A percentile compares a stretch with the other conserved stretches of the same genome.
Conservation (phyloP, 2,329 filamentous ascomycete species). For the Byssochlamys sp. region DNA sequence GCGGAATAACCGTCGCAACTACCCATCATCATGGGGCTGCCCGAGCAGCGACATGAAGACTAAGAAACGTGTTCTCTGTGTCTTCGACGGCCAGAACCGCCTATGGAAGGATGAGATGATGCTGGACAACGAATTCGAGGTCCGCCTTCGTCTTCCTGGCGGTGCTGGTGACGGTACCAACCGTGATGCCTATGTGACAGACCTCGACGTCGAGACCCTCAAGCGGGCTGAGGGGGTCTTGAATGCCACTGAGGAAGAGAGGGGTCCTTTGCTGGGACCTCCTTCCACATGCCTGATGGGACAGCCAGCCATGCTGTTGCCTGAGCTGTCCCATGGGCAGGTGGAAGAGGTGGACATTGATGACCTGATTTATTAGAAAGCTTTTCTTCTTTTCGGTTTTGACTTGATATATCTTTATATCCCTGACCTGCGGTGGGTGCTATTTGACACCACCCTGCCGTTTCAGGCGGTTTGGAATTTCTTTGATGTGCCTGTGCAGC, state of each 20-base stretch:
- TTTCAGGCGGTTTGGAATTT: background rate
- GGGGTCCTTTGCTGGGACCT: conserved; percentile 61
- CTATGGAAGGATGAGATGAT: conserved; percentile 99
- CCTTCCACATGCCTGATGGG: conserved; percentile 23
- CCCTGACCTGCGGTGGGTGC: background rate
- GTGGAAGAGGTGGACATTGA: conserved; percentile 28
- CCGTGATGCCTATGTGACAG: conserved; percentile 72
- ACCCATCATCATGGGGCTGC: conserved; percentile 88
- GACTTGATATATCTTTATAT: background rate
- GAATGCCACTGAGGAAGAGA: conserved; percentile 72
- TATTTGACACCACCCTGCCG: background rate
- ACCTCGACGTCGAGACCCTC: conserved; percentile 83
- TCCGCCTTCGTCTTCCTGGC: conserved; percentile 70
- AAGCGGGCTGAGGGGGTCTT: conserved; percentile 78
- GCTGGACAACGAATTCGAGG: conserved; percentile 89
- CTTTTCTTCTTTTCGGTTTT: conserved; percentile 11
- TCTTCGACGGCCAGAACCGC: conserved; percentile 78
- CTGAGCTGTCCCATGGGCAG: conserved; percentile 17
- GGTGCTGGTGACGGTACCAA: conserved; percentile 76
- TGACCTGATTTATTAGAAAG: conserved; percentile 16
- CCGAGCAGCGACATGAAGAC: conserved; percentile 90
- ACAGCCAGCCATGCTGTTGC: conserved; percentile 22
- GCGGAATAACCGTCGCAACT: conserved; percentile 86
- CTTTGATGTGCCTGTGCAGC: conserved; percentile 10
- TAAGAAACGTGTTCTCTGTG: conserved; percentile 91